Evolutionary conservation across 352 stramenopile species (phyloP).

Genomic region (Albugo laibachii): DNA sequence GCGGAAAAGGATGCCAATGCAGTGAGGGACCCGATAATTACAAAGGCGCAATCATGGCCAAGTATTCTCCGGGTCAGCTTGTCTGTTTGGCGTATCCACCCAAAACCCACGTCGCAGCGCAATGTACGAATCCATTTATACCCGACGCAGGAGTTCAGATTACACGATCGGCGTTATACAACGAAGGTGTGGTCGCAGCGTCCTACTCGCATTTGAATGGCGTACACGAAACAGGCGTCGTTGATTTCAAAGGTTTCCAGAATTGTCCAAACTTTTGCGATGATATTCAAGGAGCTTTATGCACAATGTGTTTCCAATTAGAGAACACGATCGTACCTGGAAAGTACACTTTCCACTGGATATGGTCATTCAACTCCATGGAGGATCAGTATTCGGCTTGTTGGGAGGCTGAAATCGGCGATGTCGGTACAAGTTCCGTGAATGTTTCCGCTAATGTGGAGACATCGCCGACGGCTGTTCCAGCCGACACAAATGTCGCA

Average conservation of each 20-base stretch:
- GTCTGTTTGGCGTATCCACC: constrained; percentile 19
- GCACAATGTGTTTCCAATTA: constrained; percentile 23
- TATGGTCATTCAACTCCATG: constrained; percentile 16
- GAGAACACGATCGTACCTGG: constrained; percentile 13
- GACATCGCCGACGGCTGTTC: too few species aligned
- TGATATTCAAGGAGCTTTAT: constrained; percentile 12
- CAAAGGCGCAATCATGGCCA: constrained; percentile 5
- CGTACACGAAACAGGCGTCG: constrained; percentile 7
- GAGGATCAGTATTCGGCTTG: constrained; percentile 14
- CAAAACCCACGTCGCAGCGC: constrained; percentile 18
- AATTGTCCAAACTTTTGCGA: constrained; percentile 21
- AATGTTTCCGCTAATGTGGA: too few species aligned
- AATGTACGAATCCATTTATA: constrained; percentile 15
- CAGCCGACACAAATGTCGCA: too few species aligned
- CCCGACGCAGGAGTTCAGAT: constrained; percentile 13
- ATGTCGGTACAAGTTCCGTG: too few species aligned
- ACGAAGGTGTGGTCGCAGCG: constrained; percentile 4
- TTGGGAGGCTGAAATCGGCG: constrained; percentile 12
- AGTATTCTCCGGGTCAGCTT: constrained; percentile 15
- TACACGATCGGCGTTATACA: constrained; percentile 5
- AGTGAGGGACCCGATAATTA: constrained; percentile 6
- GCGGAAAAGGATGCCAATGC: constrained; percentile 10
- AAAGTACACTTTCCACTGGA: constrained; percentile 19
- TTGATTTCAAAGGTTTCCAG: constrained; percentile 25
- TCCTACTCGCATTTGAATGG: constrained; percentile 13